A percentile compares a stretch with the other conserved stretches of the same genome.
phyloP scores from a whole-genome alignment of 1,139 yeast species.

The Yamadazyma aaseri region DNA sequence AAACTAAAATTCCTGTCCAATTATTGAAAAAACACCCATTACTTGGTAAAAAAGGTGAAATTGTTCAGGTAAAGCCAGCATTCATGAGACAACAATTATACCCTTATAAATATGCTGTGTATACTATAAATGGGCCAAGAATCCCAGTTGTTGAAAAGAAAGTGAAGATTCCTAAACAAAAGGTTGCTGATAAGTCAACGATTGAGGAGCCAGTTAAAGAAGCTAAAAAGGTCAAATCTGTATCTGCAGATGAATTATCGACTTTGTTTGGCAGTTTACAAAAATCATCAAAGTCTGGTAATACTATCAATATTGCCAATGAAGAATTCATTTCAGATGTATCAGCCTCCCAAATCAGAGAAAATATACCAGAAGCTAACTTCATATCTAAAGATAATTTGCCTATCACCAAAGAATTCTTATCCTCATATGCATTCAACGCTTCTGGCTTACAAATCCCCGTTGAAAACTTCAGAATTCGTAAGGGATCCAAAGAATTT shows the following conservation, averaged over 20 bases:
- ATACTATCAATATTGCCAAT: constrained; percentile 4
- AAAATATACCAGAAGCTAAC: constrained; percentile 28
- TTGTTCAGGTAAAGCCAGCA: constrained; percentile 75
- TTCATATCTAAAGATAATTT: constrained; percentile 19
- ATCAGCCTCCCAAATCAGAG: constrained; percentile 30
- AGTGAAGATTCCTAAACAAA: constrained; percentile 2
- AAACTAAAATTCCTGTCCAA: constrained; percentile 47
- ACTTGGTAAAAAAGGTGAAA: constrained; percentile 66
- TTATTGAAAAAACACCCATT: constrained; percentile 63
- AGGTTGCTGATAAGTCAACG: constrained; percentile 8
- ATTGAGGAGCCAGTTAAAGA: constrained; percentile 10
- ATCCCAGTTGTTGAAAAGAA: constrained; percentile 56
- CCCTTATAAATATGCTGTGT: constrained; percentile 68
- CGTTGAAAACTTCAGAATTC: constrained; percentile 20
- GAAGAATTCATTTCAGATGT: constrained; percentile 7
- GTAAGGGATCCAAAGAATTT: constrained; percentile 11
- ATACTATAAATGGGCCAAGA: constrained; percentile 56
- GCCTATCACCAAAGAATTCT: constrained; percentile 29
- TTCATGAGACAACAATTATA: constrained; percentile 80
- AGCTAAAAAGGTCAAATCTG: constrained; percentile 12
- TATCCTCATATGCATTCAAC: constrained; percentile 25
- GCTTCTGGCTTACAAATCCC: constrained; percentile 35
- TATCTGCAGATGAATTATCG: constrained; percentile 42
- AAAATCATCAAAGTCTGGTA: constrained; percentile 4
- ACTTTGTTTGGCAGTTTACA: constrained; percentile 25